Conservation (phyloP, 306 rosid species). For the Mucuna pruriens region DNA sequence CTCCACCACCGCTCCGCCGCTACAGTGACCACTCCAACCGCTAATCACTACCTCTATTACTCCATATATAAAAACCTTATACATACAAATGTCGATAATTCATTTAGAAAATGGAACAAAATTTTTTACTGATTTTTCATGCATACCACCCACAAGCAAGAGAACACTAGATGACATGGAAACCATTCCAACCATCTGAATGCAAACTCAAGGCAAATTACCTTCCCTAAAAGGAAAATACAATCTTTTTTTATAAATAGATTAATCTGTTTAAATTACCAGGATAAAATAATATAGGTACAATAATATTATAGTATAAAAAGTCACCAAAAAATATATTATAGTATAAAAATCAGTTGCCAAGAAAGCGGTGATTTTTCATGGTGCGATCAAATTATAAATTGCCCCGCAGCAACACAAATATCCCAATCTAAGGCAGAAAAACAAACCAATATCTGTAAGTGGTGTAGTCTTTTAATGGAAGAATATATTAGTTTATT, state of each 20-base stretch:
- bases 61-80: slow-evolving; percentile 5
- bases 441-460: background rate
- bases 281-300: background rate
- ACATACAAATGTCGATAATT: slow-evolving; percentile 7
- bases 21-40: too few species aligned
- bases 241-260: background rate
- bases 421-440: background rate
- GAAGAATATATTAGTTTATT: background rate
- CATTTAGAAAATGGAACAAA: background rate
- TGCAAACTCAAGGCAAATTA: background rate
- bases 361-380: too few species aligned
- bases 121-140: background rate
- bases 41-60: too few species aligned
- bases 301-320: background rate
- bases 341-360: too few species aligned
- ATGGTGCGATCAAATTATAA: background rate
- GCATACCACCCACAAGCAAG: background rate
- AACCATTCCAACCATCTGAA: background rate
- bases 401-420: background rate
- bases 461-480: background rate
- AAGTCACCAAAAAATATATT: background rate
- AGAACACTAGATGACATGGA: background rate
- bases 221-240: background rate
- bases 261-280: background rate
- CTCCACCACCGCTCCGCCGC: too few species aligned